Percentiles rank a stretch among this genome's conserved stretches.
Evolutionary conservation across 441 rosid species (phyloP).

Genomic region (Lepidium campestre): DNA sequence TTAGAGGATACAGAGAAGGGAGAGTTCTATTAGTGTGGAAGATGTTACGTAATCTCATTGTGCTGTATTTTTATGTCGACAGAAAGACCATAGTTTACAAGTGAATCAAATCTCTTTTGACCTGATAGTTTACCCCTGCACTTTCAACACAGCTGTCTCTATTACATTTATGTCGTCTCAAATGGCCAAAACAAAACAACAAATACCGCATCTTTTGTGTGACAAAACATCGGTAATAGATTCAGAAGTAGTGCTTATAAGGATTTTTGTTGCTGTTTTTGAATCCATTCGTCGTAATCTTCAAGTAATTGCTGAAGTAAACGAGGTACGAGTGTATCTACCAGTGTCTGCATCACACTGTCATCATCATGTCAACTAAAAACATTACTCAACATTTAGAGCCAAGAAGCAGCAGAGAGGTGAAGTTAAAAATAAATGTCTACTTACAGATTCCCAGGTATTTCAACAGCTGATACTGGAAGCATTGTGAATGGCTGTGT

Average conservation of each 20-base stretch:
- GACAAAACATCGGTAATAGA: not conserved
- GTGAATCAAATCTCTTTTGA: constrained; percentile 7
- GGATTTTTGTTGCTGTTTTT: constrained; percentile 16
- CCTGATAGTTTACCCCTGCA: not conserved
- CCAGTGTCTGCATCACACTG: constrained; percentile 76
- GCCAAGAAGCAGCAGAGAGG: not conserved
- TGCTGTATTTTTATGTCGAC: constrained; percentile 15
- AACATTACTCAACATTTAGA: not conserved
- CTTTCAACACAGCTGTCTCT: not conserved
- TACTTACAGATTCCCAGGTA: constrained; percentile 80
- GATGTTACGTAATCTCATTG: constrained; percentile 1
- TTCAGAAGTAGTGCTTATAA: not conserved
- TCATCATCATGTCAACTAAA: not conserved
- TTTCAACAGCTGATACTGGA: constrained; percentile 69
- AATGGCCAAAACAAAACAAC: not conserved
- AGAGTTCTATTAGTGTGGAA: not conserved
- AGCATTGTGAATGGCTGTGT: constrained; percentile 57
- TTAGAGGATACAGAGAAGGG: not conserved
- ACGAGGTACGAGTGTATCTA: constrained; percentile 66
- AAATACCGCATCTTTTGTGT: not conserved
- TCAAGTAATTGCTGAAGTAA: constrained; percentile 51
- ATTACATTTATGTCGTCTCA: not conserved
- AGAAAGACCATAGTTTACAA: constrained; percentile 13
- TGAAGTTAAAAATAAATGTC: not conserved
- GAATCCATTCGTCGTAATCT: constrained; percentile 61